These are phyloP conservation scores for Epichloe brachyelytri DNA, from an alignment of 2,329 filamentous ascomycete genomes.

Conservation along the genomic window DNA sequence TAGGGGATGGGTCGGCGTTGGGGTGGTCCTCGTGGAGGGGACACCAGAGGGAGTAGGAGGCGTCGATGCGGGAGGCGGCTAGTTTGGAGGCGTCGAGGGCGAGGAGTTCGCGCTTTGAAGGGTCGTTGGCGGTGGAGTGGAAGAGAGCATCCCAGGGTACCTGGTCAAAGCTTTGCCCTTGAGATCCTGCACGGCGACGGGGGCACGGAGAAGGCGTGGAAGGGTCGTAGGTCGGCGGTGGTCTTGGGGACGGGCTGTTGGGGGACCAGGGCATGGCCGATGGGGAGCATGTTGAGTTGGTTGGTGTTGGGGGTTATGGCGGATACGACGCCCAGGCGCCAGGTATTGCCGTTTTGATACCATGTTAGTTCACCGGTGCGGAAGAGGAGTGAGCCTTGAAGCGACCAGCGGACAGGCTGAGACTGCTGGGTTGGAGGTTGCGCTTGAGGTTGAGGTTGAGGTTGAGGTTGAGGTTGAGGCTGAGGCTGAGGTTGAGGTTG, in stretches of 20 bases:
- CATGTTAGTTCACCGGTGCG: slow-evolving; percentile 37
- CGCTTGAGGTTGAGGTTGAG: slow-evolving; percentile 11
- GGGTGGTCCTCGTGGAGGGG: slow-evolving; percentile 17
- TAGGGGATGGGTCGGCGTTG: slow-evolving; percentile 23
- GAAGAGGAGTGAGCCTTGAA: slow-evolving; percentile 27
- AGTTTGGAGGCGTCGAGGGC: slow-evolving; percentile 38
- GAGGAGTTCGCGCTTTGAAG: slow-evolving; percentile 26
- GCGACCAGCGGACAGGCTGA: slow-evolving; percentile 15
- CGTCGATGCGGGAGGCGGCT: slow-evolving; percentile 34
- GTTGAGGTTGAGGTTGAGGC: not conserved
- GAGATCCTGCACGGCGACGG: slow-evolving; percentile 25
- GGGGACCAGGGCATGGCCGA: slow-evolving; percentile 24
- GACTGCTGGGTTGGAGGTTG: slow-evolving; percentile 7
- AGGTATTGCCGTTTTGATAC: slow-evolving; percentile 33
- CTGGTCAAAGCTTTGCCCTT: slow-evolving; percentile 27
- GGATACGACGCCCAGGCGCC: slow-evolving; percentile 34
- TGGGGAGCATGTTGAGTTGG: slow-evolving; percentile 27
- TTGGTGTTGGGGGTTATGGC: slow-evolving; percentile 13
- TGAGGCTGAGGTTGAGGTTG: slow-evolving; percentile 8
- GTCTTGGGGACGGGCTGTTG: slow-evolving; percentile 26
- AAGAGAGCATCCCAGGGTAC: slow-evolving; percentile 30
- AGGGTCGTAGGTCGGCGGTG: slow-evolving; percentile 32
- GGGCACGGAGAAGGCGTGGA: slow-evolving; percentile 39
- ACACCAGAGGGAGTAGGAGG: slow-evolving; percentile 36
- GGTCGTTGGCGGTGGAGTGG: slow-evolving; percentile 19